Percentiles rank a stretch among this genome's conserved stretches.
phyloP scores from a whole-genome alignment of 768 basidiomycete species.

The Symmetrospora coprosmae region DNA sequence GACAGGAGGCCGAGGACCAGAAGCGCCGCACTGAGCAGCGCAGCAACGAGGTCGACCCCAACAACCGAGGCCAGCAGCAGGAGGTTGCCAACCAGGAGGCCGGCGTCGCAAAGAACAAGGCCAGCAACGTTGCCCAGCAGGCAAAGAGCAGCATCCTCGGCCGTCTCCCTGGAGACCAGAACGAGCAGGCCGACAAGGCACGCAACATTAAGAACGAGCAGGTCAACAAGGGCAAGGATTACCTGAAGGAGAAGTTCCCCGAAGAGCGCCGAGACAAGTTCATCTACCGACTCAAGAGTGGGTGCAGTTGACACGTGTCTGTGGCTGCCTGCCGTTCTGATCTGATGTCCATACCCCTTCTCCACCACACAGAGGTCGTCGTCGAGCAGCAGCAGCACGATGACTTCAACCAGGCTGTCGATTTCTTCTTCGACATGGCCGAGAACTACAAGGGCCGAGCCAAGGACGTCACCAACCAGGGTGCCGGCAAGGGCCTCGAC shows the following conservation, averaged over 20 bases:
- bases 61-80: conserved; percentile 34
- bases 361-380: conserved; percentile 45
- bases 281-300: conserved; percentile 86
- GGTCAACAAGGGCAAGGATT: conserved; percentile 49
- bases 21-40: conserved; percentile 31
- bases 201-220: conserved; percentile 34
- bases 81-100: conserved; percentile 34
- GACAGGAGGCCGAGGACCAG: conserved; percentile 31
- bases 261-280: conserved; percentile 80
- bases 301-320: conserved; percentile 29
- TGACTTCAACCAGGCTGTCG: conserved; percentile 61
- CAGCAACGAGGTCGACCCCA: conserved; percentile 33
- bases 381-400: conserved; percentile 84
- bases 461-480: conserved; percentile 39
- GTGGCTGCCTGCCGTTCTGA: not conserved
- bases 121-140: conserved; percentile 29
- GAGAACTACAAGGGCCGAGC: conserved; percentile 42
- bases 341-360: not conserved
- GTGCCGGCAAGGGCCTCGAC: conserved; percentile 35
- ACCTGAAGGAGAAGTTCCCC: conserved; percentile 73
- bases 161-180: conserved; percentile 55
- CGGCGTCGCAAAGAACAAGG: conserved; percentile 25
- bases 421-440: conserved; percentile 41
- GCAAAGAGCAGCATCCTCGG: conserved; percentile 40
- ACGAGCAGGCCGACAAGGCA: conserved; percentile 41